These are phyloP conservation scores for Penicillium digitatum DNA, from an alignment of 2,329 filamentous ascomycete genomes.

Conservation along the genomic window DNA sequence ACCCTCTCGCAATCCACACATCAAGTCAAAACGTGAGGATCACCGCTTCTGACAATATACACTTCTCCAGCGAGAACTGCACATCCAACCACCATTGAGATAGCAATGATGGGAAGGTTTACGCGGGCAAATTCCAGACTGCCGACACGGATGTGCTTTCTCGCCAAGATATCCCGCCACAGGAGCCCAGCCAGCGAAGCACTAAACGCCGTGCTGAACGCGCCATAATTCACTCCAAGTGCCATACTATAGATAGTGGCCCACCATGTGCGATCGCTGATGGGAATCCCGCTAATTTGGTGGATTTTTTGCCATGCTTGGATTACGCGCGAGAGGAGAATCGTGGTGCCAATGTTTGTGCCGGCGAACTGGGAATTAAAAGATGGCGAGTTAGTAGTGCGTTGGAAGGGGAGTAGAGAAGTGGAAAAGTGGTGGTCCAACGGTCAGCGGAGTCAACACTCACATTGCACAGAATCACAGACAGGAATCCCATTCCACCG, in stretches of 20 bases:
- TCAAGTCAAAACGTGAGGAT: constrained; percentile 32
- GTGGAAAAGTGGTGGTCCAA: background rate
- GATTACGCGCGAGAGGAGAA: constrained; percentile 66
- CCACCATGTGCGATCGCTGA: constrained; percentile 66
- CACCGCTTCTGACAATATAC: constrained; percentile 51
- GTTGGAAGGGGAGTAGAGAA: background rate
- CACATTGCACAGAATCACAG: constrained; percentile 68
- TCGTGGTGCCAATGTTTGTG: constrained; percentile 72
- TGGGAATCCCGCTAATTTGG: constrained; percentile 42
- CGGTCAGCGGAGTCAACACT: constrained; percentile 35
- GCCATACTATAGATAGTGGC: constrained; percentile 72
- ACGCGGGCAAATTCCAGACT: constrained; percentile 63
- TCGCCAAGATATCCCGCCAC: constrained; percentile 65
- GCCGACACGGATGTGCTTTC: constrained; percentile 65
- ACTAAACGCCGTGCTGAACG: constrained; percentile 68
- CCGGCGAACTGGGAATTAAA: constrained; percentile 59
- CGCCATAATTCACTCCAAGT: constrained; percentile 69
- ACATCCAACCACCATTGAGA: constrained; percentile 63
- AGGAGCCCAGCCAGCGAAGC: constrained; percentile 67
- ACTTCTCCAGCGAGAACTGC: constrained; percentile 60
- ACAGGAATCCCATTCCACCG: constrained; percentile 69
- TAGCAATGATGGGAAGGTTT: constrained; percentile 67
- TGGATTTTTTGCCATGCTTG: constrained; percentile 66
- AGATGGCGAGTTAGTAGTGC: constrained; percentile 11
- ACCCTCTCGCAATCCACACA: background rate